Conservation (phyloP, 2,329 filamentous ascomycete genomes). For the Aspergillus uvarum region DNA sequence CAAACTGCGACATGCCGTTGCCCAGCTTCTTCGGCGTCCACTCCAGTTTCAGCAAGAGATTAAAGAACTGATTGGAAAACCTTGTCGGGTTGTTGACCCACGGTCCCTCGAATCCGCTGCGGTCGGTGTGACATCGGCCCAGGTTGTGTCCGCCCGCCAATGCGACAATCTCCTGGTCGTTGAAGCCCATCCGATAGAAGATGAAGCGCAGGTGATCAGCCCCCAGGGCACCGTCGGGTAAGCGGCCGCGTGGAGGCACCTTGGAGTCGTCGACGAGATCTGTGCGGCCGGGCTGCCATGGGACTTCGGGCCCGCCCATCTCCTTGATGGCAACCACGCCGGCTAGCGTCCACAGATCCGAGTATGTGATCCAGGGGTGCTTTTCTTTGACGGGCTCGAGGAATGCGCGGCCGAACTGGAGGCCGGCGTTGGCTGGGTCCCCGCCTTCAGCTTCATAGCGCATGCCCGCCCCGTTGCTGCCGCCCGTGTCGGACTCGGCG, state of each 20-base stretch:
- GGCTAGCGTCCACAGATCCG: constrained; percentile 65
- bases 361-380: constrained; percentile 65
- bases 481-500: constrained; percentile 58
- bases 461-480: constrained; percentile 66
- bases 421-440: constrained; percentile 64
- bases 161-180: constrained; percentile 61
- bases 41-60: constrained; percentile 51
- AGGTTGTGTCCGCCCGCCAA: constrained; percentile 58
- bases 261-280: constrained; percentile 63
- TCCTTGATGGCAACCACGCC: constrained; percentile 59
- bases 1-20: constrained; percentile 58
- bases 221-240: constrained; percentile 57
- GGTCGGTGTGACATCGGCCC: constrained; percentile 56
- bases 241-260: constrained; percentile 57
- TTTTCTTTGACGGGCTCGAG: constrained; percentile 61
- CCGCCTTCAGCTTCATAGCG: constrained; percentile 64
- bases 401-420: constrained; percentile 63
- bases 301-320: constrained; percentile 59
- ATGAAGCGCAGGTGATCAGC: constrained; percentile 56
- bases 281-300: constrained; percentile 60
- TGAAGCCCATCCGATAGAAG: constrained; percentile 62
- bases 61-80: constrained; percentile 60
- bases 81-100: constrained; percentile 61
- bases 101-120: constrained; percentile 58
- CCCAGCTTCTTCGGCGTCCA: constrained; percentile 56